Evolutionary conservation across 2,329 filamentous ascomycete species (phyloP).

Genomic region (Fusarium virguliforme): DNA sequence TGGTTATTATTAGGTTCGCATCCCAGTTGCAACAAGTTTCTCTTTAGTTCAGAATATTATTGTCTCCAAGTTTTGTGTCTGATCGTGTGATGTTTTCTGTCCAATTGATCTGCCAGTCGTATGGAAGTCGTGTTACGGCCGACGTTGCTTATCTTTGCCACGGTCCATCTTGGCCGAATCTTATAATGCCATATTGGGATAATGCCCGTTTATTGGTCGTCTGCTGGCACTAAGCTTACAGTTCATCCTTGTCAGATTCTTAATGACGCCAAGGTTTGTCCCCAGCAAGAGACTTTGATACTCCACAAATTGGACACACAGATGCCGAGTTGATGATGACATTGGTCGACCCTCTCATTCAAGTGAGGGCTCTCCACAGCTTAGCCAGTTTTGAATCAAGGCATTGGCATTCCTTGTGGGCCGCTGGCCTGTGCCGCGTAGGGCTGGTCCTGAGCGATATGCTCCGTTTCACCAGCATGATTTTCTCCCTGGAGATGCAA

Average conservation of each 20-base stretch:
- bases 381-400: neutral
- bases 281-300: neutral
- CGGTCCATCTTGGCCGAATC: no score
- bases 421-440: neutral
- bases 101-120: neutral
- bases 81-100: neutral
- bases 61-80: neutral
- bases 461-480: constrained; percentile 1
- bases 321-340: neutral
- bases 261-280: constrained; percentile 2
- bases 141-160: neutral
- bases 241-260: neutral
- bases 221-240: neutral
- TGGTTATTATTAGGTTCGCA: constrained; percentile 32
- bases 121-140: neutral
- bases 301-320: neutral
- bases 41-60: neutral
- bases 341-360: neutral
- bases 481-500: neutral
- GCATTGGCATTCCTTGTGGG: neutral
- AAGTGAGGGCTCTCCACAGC: neutral
- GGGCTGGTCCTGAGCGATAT: constrained; percentile 8
- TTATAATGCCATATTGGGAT: neutral
- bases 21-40: constrained; percentile 25
- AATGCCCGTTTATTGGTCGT: neutral